Evolutionary conservation across 176 grass and related monocot genomes (phyloP), one percentile per base, ranked within the genome.

Genomic region (Saccharum officinarum): DNA sequence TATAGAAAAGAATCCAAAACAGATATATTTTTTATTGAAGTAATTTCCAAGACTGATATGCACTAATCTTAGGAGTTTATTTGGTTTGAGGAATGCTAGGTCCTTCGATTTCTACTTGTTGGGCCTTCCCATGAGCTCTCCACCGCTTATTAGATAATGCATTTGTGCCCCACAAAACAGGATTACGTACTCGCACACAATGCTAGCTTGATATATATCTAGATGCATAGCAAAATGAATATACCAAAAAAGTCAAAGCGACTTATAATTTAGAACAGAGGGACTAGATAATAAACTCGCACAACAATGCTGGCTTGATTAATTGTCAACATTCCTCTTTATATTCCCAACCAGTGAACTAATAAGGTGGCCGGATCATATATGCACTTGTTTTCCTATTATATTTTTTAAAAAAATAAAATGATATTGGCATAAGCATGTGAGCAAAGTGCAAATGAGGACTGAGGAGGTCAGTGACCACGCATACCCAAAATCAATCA

Each of bases 401-500:
- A 9, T 34, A 15, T 50, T 18, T 44, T 16, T 28, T 40, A 11
- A 69, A 69, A 66, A 69, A 64, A 13, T 64, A 10, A n/a, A 36
- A 57, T 52, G 26, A 30, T 22, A 3, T 47, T 49, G 82, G 44
- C 34, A 78, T 46, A 28, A 47, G 28, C 50, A 50, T 76, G 31
- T 80, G 76, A 26, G 13, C 38, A 72, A 69, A 46, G 40, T 67
- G 73, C 72, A 82, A 38, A 57, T 30, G 41, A 82, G 46, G 73
- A 45, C 63, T 1, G 26, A 68, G 0, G 39, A 4, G 65, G 36
- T 11, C 18, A 84, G 74, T 83, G 80, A 80, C 75, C 89, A 87
- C 71, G 8, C 75, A 67, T 65, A 65, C 65, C 44, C n/a, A 81
- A 80, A 87, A 84, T 55, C 14, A 87, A 80, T 72, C 33, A 31